Evolutionary conservation across 179 eudicot species (phyloP).

Genomic region (Corrigiola litoralis): DNA sequence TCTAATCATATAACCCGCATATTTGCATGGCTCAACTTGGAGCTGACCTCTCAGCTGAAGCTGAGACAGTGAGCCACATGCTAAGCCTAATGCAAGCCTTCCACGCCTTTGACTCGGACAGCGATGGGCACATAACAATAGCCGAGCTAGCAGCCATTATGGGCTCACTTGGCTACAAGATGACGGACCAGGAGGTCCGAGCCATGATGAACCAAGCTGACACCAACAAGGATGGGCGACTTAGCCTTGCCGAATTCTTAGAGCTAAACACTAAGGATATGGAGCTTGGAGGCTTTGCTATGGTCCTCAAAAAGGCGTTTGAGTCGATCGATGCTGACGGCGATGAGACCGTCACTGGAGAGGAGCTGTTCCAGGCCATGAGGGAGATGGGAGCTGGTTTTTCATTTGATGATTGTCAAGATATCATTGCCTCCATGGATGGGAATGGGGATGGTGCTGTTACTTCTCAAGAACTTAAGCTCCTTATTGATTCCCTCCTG

Average conservation of each 20-base stretch:
- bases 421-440: conserved; percentile 32
- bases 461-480: conserved; percentile 26
- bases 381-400: conserved; percentile 13
- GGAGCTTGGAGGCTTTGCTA: conserved; percentile 14
- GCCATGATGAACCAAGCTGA: conserved; percentile 16
- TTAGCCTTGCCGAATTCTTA: conserved; percentile 18
- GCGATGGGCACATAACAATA: conserved; percentile 3
- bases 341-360: conserved; percentile 3
- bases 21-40: conserved; percentile 15
- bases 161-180: conserved; percentile 21
- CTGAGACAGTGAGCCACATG: conserved; percentile 17
- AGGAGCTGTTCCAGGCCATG: conserved; percentile 7
- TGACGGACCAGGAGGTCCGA: conserved; percentile 10
- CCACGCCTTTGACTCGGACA: conserved; percentile 19
- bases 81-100: conserved; percentile 19
- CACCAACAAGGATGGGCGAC: conserved; percentile 10
- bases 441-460: conserved; percentile 32
- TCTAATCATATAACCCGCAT: no score
- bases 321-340: conserved; percentile 11
- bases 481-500: conserved; percentile 23
- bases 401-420: conserved; percentile 22
- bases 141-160: conserved; percentile 14
- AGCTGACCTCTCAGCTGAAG: conserved; percentile 6
- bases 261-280: conserved; percentile 17
- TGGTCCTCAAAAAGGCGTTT: conserved; percentile 8